A percentile compares a stretch with the other conserved stretches of the same genome.
These are phyloP conservation scores for Nyssa sinensis DNA, from an alignment of 148 eudicot species.

Conservation along the genomic window DNA sequence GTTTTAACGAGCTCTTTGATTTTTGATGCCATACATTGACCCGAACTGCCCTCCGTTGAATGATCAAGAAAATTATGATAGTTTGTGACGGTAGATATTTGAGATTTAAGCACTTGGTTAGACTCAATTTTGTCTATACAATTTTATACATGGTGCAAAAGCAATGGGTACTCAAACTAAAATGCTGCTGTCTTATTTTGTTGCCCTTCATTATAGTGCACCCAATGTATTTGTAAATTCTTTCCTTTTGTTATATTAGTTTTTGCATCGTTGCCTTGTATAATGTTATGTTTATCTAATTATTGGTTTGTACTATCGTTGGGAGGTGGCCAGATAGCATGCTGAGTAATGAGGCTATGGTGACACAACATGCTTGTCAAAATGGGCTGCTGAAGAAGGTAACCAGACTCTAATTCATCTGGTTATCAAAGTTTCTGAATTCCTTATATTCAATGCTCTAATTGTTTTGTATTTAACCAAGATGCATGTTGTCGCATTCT, in stretches of 20 bases:
- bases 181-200: background rate
- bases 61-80: background rate
- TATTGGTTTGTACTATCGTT: background rate
- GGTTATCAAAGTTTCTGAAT: conserved; percentile 11
- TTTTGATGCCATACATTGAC: background rate
- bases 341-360: conserved; percentile 7
- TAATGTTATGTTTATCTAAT: background rate
- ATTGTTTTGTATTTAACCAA: conserved; percentile 4
- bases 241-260: background rate
- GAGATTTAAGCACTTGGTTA: background rate
- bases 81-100: background rate
- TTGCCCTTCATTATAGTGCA: no score
- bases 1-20: background rate
- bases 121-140: background rate
- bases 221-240: background rate
- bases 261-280: background rate
- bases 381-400: conserved; percentile 17
- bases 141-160: no score
- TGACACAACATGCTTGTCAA: background rate
- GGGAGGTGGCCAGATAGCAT: conserved; percentile 3
- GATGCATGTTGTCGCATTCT: conserved; percentile 15
- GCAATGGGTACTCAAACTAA: background rate
- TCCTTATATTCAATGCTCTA: conserved; percentile 8
- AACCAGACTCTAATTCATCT: conserved; percentile 16
- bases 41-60: background rate